Base-by-base conservation (phyloP, 2,329 filamentous ascomycete species). In the Didymella pomorum region DNA sequence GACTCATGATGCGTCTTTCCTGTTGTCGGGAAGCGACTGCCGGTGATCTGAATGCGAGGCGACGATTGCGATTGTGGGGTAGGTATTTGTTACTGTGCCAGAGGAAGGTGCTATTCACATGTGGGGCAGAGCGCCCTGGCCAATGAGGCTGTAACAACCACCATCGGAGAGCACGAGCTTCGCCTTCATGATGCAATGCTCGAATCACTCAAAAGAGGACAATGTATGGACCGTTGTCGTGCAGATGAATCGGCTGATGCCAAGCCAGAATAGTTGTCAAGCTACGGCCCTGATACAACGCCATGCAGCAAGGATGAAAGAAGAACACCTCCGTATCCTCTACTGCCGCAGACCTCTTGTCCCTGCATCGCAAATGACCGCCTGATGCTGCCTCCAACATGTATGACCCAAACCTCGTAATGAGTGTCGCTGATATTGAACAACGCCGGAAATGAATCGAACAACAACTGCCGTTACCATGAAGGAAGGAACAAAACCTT, bases 391-490 rank as follows among this genome's bases (percentile, higher is more conserved):
- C 63, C 54, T 50, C 49, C 47, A 54, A 61, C n/a, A 60, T 39
- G 44, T 44, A 52, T 39, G 45, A 52, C 56, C 54, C 58, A 55
- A 39, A 42, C 60, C 59, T 52, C 33, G 51, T 52, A 71, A 65
- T 59, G 64, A 69, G 64, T 60, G 68, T 62, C 55, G 60, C 63
- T 58, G 60, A 63, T 64, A 52, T 61, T 48, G 18, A 63, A 52
- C 23, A 66, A 69, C 68, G 67, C 68, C 66, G 41, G 42, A 46
- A 47, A 43, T 59, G 56, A 60, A 50, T 23, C 45, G 51, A 56
- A 37, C 52, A 52, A 37, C 52, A 52, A 48, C 31, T 35, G 39
- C 46, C 57, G 48, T 47, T 55, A 57, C 35, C 20, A 23, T 46
- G 18, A 28, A 39, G 16, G 25, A 50, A 46, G 31, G 16, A 54